These are phyloP conservation scores for Phytophthora fragariaefolia DNA, from an alignment of 352 stramenopile species.

Conservation along the genomic window DNA sequence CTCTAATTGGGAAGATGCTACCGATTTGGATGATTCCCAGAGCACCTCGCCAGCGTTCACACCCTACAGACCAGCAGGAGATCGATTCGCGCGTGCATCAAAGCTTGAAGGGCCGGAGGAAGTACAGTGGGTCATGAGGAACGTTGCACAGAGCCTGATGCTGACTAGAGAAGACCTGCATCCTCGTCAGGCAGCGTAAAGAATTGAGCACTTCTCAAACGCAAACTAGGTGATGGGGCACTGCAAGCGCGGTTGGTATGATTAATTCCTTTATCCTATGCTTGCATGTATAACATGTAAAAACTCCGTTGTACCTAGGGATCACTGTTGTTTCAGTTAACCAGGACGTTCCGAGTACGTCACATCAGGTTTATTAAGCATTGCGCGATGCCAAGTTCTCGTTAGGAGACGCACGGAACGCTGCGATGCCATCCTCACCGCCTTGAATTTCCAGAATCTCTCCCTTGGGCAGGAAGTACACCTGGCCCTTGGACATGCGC, in stretches of 20 bases:
- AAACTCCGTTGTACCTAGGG: conserved; percentile 23
- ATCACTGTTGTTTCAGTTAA: conserved; percentile 10
- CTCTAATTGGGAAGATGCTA: neutral
- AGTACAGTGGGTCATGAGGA: conserved; percentile 80
- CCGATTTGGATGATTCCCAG: conserved; percentile 8
- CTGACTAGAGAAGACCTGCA: conserved; percentile 60
- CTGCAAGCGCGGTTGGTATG: conserved; percentile 23
- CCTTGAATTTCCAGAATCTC: conserved; percentile 51
- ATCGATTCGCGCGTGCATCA: conserved; percentile 15
- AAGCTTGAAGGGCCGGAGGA: conserved; percentile 51
- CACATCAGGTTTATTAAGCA: conserved; percentile 24
- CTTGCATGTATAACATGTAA: conserved; percentile 34
- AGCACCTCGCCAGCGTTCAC: conserved; percentile 21
- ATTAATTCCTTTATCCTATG: conserved; percentile 20
- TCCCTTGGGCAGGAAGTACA: conserved; percentile 60
- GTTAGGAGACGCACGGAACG: conserved; percentile 65
- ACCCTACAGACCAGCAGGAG: conserved; percentile 18
- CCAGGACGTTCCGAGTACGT: conserved; percentile 15
- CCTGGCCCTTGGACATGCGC: conserved; percentile 46
- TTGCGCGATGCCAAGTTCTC: conserved; percentile 40
- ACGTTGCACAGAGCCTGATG: conserved; percentile 72
- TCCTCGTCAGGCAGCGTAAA: conserved; percentile 23
- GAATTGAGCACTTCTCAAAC: neutral
- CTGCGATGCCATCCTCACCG: conserved; percentile 38
- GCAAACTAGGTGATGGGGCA: neutral